These are phyloP conservation scores for Basidiobolus meristosporus DNA, from an alignment of 371 early-diverging fungal genomes.

Conservation along the genomic window DNA sequence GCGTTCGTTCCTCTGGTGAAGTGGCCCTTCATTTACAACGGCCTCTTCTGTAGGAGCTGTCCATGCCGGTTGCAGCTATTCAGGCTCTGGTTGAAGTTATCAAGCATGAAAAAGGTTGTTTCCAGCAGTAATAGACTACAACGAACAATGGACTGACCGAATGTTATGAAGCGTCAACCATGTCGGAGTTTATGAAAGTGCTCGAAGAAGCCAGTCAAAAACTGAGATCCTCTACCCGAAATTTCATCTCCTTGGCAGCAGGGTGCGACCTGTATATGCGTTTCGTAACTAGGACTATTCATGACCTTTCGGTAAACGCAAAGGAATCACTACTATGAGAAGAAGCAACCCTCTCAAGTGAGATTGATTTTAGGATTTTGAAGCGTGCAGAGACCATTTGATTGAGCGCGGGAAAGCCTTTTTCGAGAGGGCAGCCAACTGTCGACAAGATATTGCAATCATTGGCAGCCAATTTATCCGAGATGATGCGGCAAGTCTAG, in stretches of 20 bases:
- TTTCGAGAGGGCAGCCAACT: slow-evolving; percentile 45
- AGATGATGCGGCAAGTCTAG: slow-evolving; percentile 39
- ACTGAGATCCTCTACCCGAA: slow-evolving; percentile 34
- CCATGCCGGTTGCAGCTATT: slow-evolving; percentile 80
- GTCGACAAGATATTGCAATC: slow-evolving; percentile 58
- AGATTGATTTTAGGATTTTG: slow-evolving; percentile 25
- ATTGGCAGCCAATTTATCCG: slow-evolving; percentile 72
- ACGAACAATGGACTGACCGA: neutral
- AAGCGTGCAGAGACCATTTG: slow-evolving; percentile 54
- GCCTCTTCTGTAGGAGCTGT: slow-evolving; percentile 60
- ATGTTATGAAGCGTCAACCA: slow-evolving; percentile 40
- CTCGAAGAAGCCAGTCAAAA: slow-evolving; percentile 42
- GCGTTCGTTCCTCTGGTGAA: too few species aligned
- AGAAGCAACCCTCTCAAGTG: too few species aligned
- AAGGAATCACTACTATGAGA: too few species aligned
- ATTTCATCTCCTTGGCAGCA: slow-evolving; percentile 53
- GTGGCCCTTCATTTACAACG: too few species aligned
- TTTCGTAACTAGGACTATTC: slow-evolving; percentile 40
- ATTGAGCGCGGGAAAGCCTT: slow-evolving; percentile 50
- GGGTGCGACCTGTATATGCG: slow-evolving; percentile 80
- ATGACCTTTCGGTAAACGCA: slow-evolving; percentile 1
- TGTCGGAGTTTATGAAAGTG: slow-evolving; percentile 71
- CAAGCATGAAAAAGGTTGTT: slow-evolving; percentile 35
- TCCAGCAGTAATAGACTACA: neutral
- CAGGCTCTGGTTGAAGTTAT: slow-evolving; percentile 60